These are phyloP conservation scores for Cercospora janseana DNA, from an alignment of 2,329 filamentous ascomycete genomes.

Conservation along the genomic window DNA sequence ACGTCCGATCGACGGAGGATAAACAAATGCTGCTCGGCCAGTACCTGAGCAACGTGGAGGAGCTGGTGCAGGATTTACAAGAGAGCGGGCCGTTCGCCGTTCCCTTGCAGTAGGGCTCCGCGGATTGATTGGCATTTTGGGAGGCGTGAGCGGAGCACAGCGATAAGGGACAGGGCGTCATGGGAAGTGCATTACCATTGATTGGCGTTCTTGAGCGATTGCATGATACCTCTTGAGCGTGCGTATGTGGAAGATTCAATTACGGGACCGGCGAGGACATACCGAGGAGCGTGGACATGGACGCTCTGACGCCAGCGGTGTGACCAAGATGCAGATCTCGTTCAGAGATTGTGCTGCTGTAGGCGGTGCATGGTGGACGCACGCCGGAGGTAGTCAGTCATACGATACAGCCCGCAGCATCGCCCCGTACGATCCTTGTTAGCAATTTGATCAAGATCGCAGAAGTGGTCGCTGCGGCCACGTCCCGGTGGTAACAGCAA, in stretches of 20 bases:
- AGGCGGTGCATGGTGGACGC: no score
- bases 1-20: constrained; percentile 69
- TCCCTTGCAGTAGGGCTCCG: constrained; percentile 2
- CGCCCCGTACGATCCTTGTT: no score
- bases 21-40: constrained; percentile 76
- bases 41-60: constrained; percentile 79
- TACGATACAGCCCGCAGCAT: no score
- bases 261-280: no score
- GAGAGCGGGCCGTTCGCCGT: constrained; percentile 67
- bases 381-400: no score
- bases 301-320: constrained; percentile 1
- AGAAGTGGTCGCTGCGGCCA: no score
- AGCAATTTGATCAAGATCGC: no score
- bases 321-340: no score
- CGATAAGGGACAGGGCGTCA: background rate
- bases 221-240: constrained; percentile 12
- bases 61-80: constrained; percentile 74
- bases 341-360: no score
- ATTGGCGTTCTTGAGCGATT: constrained; percentile 9
- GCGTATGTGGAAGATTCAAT: background rate
- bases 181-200: background rate
- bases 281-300: no score
- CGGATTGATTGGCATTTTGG: background rate
- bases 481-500: no score
- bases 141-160: background rate